Evolutionary conservation across 1,139 yeast species (phyloP).

Genomic region (Geotrichum reessii): DNA sequence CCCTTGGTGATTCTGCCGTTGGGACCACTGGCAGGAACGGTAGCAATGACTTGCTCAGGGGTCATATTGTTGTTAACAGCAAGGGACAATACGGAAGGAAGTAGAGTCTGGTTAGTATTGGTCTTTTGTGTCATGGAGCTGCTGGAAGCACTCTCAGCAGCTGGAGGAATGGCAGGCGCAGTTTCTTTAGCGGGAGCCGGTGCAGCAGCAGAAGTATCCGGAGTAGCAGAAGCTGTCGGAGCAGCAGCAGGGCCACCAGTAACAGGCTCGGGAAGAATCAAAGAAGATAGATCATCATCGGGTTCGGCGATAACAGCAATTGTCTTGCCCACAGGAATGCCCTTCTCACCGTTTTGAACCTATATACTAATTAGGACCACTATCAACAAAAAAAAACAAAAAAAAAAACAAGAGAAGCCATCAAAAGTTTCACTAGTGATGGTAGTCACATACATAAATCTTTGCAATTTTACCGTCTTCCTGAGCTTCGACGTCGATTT

Average conservation of each 20-base stretch:
- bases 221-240: slow-evolving; percentile 9
- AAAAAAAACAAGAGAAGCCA: too few relatives aligned
- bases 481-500: slow-evolving; percentile 98
- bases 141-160: slow-evolving; percentile 26
- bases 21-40: slow-evolving; percentile 83
- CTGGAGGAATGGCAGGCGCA: slow-evolving; percentile 28
- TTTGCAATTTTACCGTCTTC: slow-evolving; percentile 96
- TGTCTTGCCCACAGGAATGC: slow-evolving; percentile 78
- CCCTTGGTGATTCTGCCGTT: slow-evolving; percentile 83
- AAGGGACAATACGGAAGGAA: slow-evolving; percentile 75
- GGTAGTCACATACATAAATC: slow-evolving; percentile 36
- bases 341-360: slow-evolving; percentile 62
- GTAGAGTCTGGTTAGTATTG: slow-evolving; percentile 56
- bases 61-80: slow-evolving; percentile 59
- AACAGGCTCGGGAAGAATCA: slow-evolving; percentile 53
- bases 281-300: slow-evolving; percentile 66
- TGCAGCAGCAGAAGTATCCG: slow-evolving; percentile 19
- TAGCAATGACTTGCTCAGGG: slow-evolving; percentile 58
- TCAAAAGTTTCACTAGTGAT: too few relatives aligned
- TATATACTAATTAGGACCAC: neutral
- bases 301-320: slow-evolving; percentile 86
- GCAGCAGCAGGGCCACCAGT: slow-evolving; percentile 24
- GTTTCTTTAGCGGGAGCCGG: slow-evolving; percentile 17
- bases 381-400: neutral
- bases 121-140: slow-evolving; percentile 38